These are phyloP conservation scores for Neophaeococcomyces mojaviensis DNA, from an alignment of 2,329 filamentous ascomycete species.

Conservation along the genomic window DNA sequence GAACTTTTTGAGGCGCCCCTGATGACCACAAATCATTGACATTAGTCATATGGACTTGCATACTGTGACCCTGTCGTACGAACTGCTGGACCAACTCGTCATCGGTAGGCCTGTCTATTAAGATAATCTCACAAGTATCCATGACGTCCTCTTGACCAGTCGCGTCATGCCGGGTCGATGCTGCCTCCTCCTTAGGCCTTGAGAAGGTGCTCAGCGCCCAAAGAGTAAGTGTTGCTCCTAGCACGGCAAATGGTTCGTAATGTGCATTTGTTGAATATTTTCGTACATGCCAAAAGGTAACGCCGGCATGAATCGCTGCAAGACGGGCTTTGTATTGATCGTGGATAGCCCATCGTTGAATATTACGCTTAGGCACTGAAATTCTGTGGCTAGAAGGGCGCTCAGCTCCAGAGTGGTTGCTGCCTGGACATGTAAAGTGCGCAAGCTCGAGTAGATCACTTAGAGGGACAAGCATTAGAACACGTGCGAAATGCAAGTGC, in stretches of 20 bases:
- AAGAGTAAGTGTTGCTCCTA: slow-evolving; percentile 38
- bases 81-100: slow-evolving; percentile 53
- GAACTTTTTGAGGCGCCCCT: slow-evolving; percentile 8
- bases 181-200: no score
- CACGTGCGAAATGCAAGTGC: slow-evolving; percentile 48
- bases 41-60: slow-evolving; percentile 45
- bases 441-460: slow-evolving; percentile 39
- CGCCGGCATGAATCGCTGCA: slow-evolving; percentile 47
- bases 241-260: slow-evolving; percentile 39
- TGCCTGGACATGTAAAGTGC: slow-evolving; percentile 26
- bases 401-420: no score
- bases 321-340: slow-evolving; percentile 51
- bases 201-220: slow-evolving; percentile 41
- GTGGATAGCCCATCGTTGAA: slow-evolving; percentile 42
- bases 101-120: slow-evolving; percentile 48
- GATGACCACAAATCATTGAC: slow-evolving; percentile 37
- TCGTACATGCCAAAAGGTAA: slow-evolving; percentile 45
- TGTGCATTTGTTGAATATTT: slow-evolving; percentile 42
- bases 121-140: slow-evolving; percentile 30
- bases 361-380: slow-evolving; percentile 26
- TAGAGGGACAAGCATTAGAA: slow-evolving; percentile 44
- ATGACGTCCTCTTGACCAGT: neutral
- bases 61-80: slow-evolving; percentile 41
- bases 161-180: no score
- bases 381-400: no score